Conservation (phyloP, 2,329 filamentous ascomycete genomes). For the Conoideocrella luteorostrata region DNA sequence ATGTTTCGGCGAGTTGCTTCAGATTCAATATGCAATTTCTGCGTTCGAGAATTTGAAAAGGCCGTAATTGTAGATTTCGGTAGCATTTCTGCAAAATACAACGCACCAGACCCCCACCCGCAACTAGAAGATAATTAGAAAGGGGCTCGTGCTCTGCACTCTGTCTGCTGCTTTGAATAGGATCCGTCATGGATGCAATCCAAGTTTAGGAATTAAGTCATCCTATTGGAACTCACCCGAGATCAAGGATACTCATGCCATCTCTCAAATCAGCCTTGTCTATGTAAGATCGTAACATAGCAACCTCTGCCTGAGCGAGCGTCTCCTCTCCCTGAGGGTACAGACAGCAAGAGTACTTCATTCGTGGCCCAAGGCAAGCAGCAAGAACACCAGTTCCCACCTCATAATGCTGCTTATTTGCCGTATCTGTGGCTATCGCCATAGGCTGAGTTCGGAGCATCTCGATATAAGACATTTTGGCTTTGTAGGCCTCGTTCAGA, state of each 20-base stretch:
- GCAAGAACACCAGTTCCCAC: slow-evolving; percentile 59
- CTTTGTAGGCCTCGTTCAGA: slow-evolving; percentile 44
- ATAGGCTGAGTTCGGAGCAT: slow-evolving; percentile 55
- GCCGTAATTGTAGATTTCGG: slow-evolving; percentile 56
- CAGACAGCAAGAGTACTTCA: slow-evolving; percentile 67
- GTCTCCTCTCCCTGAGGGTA: slow-evolving; percentile 58
- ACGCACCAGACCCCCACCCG: slow-evolving; percentile 60
- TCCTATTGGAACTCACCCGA: slow-evolving; percentile 40
- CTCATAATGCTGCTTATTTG: slow-evolving; percentile 68
- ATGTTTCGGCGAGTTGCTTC: slow-evolving; percentile 50
- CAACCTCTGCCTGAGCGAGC: slow-evolving; percentile 59
- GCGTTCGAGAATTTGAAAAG: slow-evolving; percentile 64
- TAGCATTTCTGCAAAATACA: slow-evolving; percentile 60
- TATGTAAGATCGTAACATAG: slow-evolving; percentile 59
- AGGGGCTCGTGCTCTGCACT: not conserved
- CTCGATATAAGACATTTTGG: slow-evolving; percentile 59
- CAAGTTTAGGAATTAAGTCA: not conserved
- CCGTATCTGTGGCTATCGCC: slow-evolving; percentile 58
- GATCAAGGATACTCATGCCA: slow-evolving; percentile 56
- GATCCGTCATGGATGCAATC: too few species aligned
- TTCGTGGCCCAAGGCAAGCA: slow-evolving; percentile 57
- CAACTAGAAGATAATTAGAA: slow-evolving; percentile 37
- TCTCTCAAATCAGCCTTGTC: slow-evolving; percentile 52
- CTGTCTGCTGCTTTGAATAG: not conserved
- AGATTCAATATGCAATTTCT: slow-evolving; percentile 60